phyloP scores from a whole-genome alignment of 805 yeast genomes.

The Nakazawaea sp. region DNA sequence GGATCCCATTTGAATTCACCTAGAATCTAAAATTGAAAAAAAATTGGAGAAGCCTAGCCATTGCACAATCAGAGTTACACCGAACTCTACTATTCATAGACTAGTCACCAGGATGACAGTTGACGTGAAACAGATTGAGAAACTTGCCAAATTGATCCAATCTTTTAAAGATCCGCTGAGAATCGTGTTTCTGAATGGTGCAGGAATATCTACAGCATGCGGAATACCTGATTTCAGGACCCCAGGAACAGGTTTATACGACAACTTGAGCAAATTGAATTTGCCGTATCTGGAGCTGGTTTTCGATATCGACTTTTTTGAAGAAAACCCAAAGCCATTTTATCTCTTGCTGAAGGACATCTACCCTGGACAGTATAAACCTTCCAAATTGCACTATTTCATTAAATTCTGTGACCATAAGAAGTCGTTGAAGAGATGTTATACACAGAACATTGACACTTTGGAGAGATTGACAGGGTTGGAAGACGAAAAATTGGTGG shows the following conservation, averaged over 20 bases:
- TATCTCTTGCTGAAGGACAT: constrained; percentile 78
- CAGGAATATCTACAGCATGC: constrained; percentile 89
- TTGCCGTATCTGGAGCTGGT: constrained; percentile 95
- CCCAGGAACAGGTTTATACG: constrained; percentile 83
- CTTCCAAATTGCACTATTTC: constrained; percentile 76
- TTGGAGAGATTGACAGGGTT: constrained; percentile 84
- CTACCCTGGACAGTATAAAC: constrained; percentile 81
- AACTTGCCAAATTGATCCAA: constrained; percentile 7
- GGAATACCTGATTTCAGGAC: constrained; percentile 96
- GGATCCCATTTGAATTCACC: too few species aligned
- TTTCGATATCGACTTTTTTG: constrained; percentile 80
- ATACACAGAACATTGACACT: constrained; percentile 92
- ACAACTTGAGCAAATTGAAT: constrained; percentile 65
- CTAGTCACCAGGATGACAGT: too few species aligned
- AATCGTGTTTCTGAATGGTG: constrained; percentile 74
- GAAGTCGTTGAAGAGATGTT: constrained; percentile 57
- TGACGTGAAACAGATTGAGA: constrained; percentile 2
- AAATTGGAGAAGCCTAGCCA: too few species aligned
- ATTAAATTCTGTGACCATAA: constrained; percentile 63
- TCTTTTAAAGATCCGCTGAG: constrained; percentile 17
- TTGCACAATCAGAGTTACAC: too few species aligned
- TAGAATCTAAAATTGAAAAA: too few species aligned
- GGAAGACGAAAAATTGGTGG: constrained; percentile 55
- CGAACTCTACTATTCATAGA: too few species aligned
- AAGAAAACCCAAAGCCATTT: constrained; percentile 74